Conservation (phyloP, 2,329 filamentous ascomycete species). For the Magnaporthales sp. region DNA sequence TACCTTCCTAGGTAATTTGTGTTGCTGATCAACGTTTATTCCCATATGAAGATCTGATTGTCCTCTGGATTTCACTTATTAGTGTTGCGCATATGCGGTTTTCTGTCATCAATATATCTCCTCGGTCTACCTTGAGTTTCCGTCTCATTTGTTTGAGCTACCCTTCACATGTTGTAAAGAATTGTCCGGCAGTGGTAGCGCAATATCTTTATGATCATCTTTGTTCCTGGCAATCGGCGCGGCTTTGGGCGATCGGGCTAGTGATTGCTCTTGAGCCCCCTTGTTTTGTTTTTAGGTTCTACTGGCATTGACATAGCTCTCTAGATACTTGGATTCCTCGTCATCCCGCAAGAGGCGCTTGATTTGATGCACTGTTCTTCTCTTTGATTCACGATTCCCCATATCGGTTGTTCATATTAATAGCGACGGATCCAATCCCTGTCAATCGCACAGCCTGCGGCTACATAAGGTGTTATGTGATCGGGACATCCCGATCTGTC, state of each 20-base stretch:
- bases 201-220: background rate
- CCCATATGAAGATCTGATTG: background rate
- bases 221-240: background rate
- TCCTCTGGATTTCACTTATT: background rate
- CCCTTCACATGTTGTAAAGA: background rate
- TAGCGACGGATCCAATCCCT: background rate
- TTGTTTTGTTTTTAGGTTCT: too few relatives aligned
- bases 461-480: background rate
- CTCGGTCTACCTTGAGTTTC: too few relatives aligned
- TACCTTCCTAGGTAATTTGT: background rate
- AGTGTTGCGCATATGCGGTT: background rate
- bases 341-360: background rate
- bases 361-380: background rate
- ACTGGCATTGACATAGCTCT: background rate
- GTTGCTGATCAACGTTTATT: background rate
- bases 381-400: background rate
- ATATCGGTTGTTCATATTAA: background rate
- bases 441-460: background rate
- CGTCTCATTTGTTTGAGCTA: background rate
- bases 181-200: background rate
- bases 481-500: background rate
- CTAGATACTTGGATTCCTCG: background rate
- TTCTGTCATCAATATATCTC: too few relatives aligned
- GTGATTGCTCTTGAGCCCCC: too few relatives aligned
- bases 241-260: background rate